Base-by-base conservation (phyloP, 2,329 filamentous ascomycete species). In the Cadophora gregata region DNA sequence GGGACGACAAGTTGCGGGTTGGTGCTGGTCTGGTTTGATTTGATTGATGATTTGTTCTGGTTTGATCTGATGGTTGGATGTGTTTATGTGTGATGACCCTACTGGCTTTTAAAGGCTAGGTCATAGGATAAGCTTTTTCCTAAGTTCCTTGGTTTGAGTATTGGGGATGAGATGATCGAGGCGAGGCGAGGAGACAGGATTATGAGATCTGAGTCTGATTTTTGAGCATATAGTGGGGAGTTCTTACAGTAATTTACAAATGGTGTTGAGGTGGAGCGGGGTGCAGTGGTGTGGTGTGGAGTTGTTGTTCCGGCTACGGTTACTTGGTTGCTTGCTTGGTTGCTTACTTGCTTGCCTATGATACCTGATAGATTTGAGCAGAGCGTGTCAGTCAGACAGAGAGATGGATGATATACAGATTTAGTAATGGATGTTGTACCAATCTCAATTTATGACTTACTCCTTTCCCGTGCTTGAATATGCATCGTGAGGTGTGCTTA, bases 321-420 rank as follows among this genome's bases (percentile, higher is more conserved):
- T n/a, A n/a, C n/a, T n/a, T n/a, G n/a, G n/a, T n/a, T n/a, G 19
- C 21, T 47, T 47, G 42, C n/a, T 47, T 47, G 14, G n/a, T 8
- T 47, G 42, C n/a, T 47, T 47, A 10, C 7, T 48, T 6, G 4
- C 25, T 36, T 36, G 19, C 53, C 29, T 42, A 58, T 58, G 55
- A 58, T 58, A 58, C 55, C 55, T 58, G 55, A 58, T 58, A 58
- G 55, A 58, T 24, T 36, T 38, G 31, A 38, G 33, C 21, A 42
- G 53, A 56, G 12, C 21, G 36, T n/a, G 31, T 24, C 31, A 58
- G n/a, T 36, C 21, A 42, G 33, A 42, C 31, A 58, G 31, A 25
- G 10, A 58, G 14, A 56, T 21, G 9, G 55, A 42, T 58, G n/a
- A n/a, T n/a, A n/a, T n/a, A n/a, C n/a, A n/a, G n/a, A n/a, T n/a